A percentile compares a stretch with the other conserved stretches of the same genome.
Evolutionary conservation across 495 filamentous ascomycete genomes (phyloP).

Genomic region (Annulohypoxylon maeteangense): DNA sequence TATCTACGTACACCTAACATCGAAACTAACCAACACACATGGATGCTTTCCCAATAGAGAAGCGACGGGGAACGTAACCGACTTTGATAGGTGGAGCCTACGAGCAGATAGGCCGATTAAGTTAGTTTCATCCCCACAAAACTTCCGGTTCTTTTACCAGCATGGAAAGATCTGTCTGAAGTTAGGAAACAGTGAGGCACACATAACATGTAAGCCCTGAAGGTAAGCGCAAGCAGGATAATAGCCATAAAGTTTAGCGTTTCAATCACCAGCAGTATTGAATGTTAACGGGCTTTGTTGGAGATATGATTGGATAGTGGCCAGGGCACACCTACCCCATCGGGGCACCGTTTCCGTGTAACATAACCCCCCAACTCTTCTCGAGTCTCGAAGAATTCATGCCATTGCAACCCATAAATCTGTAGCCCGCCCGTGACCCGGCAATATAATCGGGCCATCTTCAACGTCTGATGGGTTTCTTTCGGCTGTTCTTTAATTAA

Average conservation of each 20-base stretch:
- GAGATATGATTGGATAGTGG: conserved; percentile 12
- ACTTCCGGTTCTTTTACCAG: not conserved
- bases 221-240: not conserved
- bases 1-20: not conserved
- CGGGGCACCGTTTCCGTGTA: conserved; percentile 25
- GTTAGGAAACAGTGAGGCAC: not conserved
- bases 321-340: conserved; percentile 24
- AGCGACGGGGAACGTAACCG: not conserved
- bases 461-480: conserved; percentile 1
- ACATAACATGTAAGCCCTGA: not conserved
- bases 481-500: conserved; percentile 21
- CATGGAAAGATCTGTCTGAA: not conserved
- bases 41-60: not conserved
- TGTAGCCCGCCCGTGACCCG: conserved; percentile 1
- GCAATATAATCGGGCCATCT: conserved; percentile 20
- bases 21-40: not conserved
- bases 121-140: not conserved
- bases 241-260: conserved; percentile 20
- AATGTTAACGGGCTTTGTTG: not conserved
- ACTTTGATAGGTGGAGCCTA: conserved; percentile 15
- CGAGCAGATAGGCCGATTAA: conserved; percentile 16
- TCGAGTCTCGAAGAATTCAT: conserved; percentile 32
- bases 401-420: conserved; percentile 20
- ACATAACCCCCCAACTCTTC: conserved; percentile 23
- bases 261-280: conserved; percentile 18